These are phyloP conservation scores for Sugiyamaella qingdaonensis DNA, from an alignment of 805 yeast genomes.

Conservation along the genomic window DNA sequence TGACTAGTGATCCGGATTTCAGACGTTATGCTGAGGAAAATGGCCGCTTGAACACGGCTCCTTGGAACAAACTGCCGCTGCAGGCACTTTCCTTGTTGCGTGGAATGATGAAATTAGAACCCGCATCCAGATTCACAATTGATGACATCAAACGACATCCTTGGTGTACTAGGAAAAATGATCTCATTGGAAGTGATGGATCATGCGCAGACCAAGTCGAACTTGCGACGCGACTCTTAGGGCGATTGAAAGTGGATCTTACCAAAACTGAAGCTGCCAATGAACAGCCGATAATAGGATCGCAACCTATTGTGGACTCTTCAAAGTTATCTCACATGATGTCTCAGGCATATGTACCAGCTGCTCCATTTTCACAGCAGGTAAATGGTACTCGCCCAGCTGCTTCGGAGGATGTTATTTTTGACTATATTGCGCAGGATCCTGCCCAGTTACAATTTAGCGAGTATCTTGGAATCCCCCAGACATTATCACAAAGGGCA, in stretches of 20 bases:
- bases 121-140: constrained; percentile 41
- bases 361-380: constrained; percentile 11
- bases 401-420: constrained; percentile 12
- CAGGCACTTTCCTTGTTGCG: constrained; percentile 49
- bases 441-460: constrained; percentile 49
- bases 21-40: constrained; percentile 38
- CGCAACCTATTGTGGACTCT: constrained; percentile 10
- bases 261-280: not conserved
- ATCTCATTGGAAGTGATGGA: constrained; percentile 44
- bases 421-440: constrained; percentile 42
- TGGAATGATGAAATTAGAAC: constrained; percentile 48
- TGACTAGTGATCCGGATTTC: constrained; percentile 46
- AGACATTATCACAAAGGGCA: constrained; percentile 20
- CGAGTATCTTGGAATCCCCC: constrained; percentile 12
- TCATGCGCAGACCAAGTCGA: constrained; percentile 50
- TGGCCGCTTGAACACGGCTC: constrained; percentile 43
- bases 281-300: constrained; percentile 3
- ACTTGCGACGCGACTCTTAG: constrained; percentile 49
- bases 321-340: not conserved
- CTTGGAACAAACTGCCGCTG: constrained; percentile 54
- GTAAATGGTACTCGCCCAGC: constrained; percentile 25
- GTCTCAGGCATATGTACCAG: not conserved
- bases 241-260: constrained; percentile 45
- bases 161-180: constrained; percentile 49
- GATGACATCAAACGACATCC: constrained; percentile 45